Conservation (phyloP, 2,329 filamentous ascomycete species). For the Balansia obtecta region DNA sequence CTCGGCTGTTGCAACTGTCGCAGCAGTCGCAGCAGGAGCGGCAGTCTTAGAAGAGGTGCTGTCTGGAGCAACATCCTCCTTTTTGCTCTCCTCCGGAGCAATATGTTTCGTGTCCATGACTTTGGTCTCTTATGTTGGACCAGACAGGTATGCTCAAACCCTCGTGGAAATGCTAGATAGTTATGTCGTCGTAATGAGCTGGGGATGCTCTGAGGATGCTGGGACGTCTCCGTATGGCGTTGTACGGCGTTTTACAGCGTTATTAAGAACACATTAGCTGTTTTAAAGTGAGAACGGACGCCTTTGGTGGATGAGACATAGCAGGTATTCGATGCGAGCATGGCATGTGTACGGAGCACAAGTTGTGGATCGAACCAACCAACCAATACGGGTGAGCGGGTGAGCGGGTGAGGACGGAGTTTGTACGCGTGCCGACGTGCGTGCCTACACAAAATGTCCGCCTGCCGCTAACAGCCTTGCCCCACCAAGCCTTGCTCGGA, state of each 20-base stretch:
- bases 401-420: too few relatives aligned
- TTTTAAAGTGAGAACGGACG: not conserved
- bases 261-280: not conserved
- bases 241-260: not conserved
- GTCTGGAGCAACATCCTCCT: slow-evolving; percentile 12
- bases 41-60: slow-evolving; percentile 5
- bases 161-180: slow-evolving; percentile 7
- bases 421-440: too few relatives aligned
- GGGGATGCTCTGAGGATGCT: not conserved
- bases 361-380: too few relatives aligned
- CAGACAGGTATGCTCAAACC: slow-evolving; percentile 2
- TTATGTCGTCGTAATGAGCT: not conserved
- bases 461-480: too few relatives aligned
- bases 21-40: slow-evolving; percentile 1
- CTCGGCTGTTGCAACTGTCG: not conserved
- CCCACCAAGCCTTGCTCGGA: not conserved
- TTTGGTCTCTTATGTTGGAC: not conserved
- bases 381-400: too few relatives aligned
- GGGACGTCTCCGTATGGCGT: not conserved
- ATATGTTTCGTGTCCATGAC: slow-evolving; percentile 11
- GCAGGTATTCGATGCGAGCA: not conserved
- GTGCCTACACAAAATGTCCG: not conserved
- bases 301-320: not conserved
- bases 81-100: slow-evolving; percentile 12
- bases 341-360: not conserved